These are phyloP conservation scores for Microcyclospora tardicrescens DNA, from an alignment of 2,329 filamentous ascomycete species.

Conservation along the genomic window DNA sequence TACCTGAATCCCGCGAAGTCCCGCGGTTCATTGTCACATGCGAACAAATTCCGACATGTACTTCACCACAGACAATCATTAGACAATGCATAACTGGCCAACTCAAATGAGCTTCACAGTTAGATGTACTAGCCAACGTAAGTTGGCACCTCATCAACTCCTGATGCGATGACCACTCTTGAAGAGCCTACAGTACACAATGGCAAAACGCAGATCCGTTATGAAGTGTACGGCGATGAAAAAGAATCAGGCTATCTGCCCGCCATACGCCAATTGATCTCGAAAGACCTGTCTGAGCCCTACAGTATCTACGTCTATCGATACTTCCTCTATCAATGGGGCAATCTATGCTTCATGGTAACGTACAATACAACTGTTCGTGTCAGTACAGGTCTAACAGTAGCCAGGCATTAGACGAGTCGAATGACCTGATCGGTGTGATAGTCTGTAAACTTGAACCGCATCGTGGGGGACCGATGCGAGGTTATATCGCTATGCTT, in stretches of 20 bases:
- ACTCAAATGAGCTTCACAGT: no score
- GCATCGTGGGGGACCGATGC: slow-evolving; percentile 71
- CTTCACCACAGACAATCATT: no score
- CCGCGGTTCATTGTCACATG: no score
- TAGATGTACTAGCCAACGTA: no score
- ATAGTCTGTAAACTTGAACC: slow-evolving; percentile 90
- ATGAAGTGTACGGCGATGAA: slow-evolving; percentile 45
- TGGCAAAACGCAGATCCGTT: slow-evolving; percentile 28
- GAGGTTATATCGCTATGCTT: slow-evolving; percentile 97
- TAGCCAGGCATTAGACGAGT: slow-evolving; percentile 38
- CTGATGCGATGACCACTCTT: no score
- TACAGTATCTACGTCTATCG: slow-evolving; percentile 99
- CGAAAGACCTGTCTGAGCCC: slow-evolving; percentile 90
- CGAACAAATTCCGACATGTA: no score
- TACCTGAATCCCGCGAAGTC: no score
- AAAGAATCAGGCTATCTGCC: slow-evolving; percentile 59
- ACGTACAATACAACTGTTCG: slow-evolving; percentile 1
- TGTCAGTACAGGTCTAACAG: background rate
- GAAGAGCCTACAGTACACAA: background rate
- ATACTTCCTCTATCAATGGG: slow-evolving; percentile 97
- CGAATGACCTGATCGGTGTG: slow-evolving; percentile 62
- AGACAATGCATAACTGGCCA: no score
- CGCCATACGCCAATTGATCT: slow-evolving; percentile 82
- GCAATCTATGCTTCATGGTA: slow-evolving; percentile 92
- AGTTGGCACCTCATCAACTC: no score